Percentiles rank a stretch among this genome's conserved stretches.
Conservation (phyloP, 768 basidiomycete species). For the Calocera viscosa region DNA sequence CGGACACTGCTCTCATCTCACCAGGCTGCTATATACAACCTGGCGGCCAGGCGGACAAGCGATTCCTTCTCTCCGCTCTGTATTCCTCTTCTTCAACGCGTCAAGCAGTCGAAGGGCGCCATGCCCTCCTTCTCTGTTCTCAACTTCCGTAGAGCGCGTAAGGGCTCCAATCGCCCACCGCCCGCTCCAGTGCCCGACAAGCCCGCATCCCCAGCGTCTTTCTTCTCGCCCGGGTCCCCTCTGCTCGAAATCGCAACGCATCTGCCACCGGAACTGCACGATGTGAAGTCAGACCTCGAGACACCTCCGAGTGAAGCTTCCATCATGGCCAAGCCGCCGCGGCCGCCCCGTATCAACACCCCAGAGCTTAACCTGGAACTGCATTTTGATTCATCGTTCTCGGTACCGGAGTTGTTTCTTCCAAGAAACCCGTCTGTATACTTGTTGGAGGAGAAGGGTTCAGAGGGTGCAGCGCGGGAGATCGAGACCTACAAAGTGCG, state of each 20-base stretch:
- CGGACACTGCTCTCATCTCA: not conserved
- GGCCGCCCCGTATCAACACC: not conserved
- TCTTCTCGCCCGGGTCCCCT: not conserved
- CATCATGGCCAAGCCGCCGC: not conserved
- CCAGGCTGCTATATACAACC: not conserved
- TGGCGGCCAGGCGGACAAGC: not conserved
- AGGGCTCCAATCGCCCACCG: conserved; percentile 7
- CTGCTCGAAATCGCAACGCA: not conserved
- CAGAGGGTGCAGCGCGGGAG: not conserved
- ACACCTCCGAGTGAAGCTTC: not conserved
- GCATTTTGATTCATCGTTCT: not conserved
- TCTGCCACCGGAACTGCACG: not conserved
- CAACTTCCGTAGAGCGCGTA: conserved; percentile 8
- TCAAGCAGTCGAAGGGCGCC: conserved; percentile 8
- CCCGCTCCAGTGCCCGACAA: not conserved
- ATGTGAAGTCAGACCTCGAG: not conserved
- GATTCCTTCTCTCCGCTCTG: conserved; percentile 1
- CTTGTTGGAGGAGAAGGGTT: not conserved
- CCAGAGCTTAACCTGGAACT: not conserved
- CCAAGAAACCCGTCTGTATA: not conserved
- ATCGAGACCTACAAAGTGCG: not conserved
- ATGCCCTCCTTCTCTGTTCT: not conserved
- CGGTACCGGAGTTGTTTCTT: not conserved
- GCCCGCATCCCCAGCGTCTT: not conserved
- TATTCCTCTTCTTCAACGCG: conserved; percentile 13